A percentile compares a stretch with the other conserved stretches of the same genome.
These are phyloP conservation scores for Linnemannia schmuckeri DNA, from an alignment of 192 early-diverging fungal species.

Conservation along the genomic window DNA sequence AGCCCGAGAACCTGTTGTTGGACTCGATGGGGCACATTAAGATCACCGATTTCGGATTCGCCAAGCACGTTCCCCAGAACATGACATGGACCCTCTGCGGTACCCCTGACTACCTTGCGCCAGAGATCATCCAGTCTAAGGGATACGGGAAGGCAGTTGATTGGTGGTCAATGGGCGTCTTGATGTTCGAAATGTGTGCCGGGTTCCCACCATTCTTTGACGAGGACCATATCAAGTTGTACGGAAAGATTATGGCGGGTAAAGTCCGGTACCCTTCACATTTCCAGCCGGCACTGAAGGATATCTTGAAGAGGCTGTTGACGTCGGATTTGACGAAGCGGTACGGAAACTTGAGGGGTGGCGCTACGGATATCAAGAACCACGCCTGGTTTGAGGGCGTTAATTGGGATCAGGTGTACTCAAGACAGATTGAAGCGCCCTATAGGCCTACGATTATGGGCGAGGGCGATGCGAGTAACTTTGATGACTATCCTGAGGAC, in stretches of 20 bases:
- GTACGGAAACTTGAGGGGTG: conserved; percentile 88
- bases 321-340: conserved; percentile 87
- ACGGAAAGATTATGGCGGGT: conserved; percentile 93
- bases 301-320: conserved; percentile 86
- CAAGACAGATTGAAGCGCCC: conserved; percentile 83
- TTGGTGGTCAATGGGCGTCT: conserved; percentile 95
- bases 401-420: conserved; percentile 87
- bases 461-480: conserved; percentile 94
- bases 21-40: conserved; percentile 84
- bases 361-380: conserved; percentile 90
- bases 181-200: conserved; percentile 96
- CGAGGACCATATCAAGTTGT: conserved; percentile 93
- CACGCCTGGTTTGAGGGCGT: conserved; percentile 97
- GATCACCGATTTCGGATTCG: conserved; percentile 92
- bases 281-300: conserved; percentile 86
- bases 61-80: conserved; percentile 81
- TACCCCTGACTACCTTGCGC: conserved; percentile 88
- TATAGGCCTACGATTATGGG: conserved; percentile 86
- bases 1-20: conserved; percentile 89
- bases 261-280: conserved; percentile 88
- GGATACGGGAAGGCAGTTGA: conserved; percentile 95
- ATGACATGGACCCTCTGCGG: conserved; percentile 90
- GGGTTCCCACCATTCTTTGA: conserved; percentile 97
- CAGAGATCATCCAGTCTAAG: conserved; percentile 93
- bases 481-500: conserved; percentile 95